Evolutionary conservation across 257 asterid genomes (phyloP).

Genomic region (Plectranthus barbatus): DNA sequence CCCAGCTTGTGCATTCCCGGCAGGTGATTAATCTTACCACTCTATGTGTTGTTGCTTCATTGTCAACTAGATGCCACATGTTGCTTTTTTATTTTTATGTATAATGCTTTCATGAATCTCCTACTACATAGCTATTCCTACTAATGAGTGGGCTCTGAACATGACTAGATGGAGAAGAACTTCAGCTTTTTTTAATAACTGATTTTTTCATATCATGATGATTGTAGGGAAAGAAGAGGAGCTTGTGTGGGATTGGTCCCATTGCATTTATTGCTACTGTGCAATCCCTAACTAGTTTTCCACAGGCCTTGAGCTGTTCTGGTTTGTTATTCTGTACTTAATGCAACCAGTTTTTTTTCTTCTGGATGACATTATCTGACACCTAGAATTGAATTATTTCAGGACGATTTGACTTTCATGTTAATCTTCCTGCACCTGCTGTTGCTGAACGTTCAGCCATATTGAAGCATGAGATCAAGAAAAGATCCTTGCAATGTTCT

Average conservation of each 20-base stretch:
- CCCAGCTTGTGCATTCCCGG: neutral
- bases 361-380: conserved; percentile 16
- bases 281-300: conserved; percentile 74
- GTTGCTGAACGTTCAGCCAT: conserved; percentile 80
- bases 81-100: neutral
- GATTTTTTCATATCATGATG: conserved; percentile 13
- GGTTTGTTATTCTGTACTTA: conserved; percentile 36
- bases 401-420: conserved; percentile 95
- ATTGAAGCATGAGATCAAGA: conserved; percentile 70
- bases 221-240: conserved; percentile 50
- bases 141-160: neutral
- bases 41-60: neutral
- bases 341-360: neutral
- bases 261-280: conserved; percentile 77
- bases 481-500: conserved; percentile 72
- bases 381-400: conserved; percentile 20
- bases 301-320: conserved; percentile 83
- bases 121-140: neutral
- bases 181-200: neutral
- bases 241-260: conserved; percentile 78
- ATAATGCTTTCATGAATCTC: neutral
- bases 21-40: neutral
- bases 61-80: neutral
- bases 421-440: conserved; percentile 84
- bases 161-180: neutral